Percentiles rank a stretch among this genome's conserved stretches.
These are phyloP conservation scores for Hypocreales sp. DNA, from an alignment of 2,329 filamentous ascomycete genomes.

Conservation along the genomic window DNA sequence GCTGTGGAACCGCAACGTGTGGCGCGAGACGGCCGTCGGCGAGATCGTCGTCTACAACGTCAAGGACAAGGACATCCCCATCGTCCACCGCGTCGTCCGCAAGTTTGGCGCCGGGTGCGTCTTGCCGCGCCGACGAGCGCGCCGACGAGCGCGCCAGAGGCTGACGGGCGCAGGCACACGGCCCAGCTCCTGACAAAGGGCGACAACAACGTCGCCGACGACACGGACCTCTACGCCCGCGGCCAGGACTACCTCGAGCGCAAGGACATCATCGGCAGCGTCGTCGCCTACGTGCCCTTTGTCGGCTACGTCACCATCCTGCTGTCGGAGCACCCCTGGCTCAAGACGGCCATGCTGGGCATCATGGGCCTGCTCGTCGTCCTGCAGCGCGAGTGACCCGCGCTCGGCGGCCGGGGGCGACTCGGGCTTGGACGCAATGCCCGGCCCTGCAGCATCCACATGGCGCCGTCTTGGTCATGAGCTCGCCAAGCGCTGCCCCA, in stretches of 20 bases:
- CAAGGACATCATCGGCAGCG: constrained; percentile 84
- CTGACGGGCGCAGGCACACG: constrained; percentile 28
- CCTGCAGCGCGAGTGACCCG: constrained; percentile 63
- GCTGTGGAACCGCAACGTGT: constrained; percentile 56
- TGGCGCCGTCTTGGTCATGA: too few relatives aligned
- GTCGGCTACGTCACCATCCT: constrained; percentile 96
- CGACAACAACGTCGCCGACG: constrained; percentile 89
- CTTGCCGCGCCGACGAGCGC: too few relatives aligned
- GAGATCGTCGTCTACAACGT: constrained; percentile 62
- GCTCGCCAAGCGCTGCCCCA: too few relatives aligned
- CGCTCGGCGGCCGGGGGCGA: too few relatives aligned
- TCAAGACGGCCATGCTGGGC: constrained; percentile 88
- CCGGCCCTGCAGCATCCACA: too few relatives aligned
- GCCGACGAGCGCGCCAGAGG: not conserved
- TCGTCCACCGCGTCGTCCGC: constrained; percentile 84
- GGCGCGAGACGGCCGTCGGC: constrained; percentile 38
- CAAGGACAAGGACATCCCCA: constrained; percentile 87
- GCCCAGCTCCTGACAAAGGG: constrained; percentile 87
- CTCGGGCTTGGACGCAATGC: too few relatives aligned
- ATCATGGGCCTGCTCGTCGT: constrained; percentile 93
- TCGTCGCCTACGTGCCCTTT: constrained; percentile 81
- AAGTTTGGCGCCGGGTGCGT: constrained; percentile 46
- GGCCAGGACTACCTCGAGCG: constrained; percentile 80
- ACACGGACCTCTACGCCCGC: constrained; percentile 72
- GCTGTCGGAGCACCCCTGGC: constrained; percentile 87